A percentile compares a stretch with the other conserved stretches of the same genome.
phyloP scores from a whole-genome alignment of 176 grass and related monocot species.

The Musa itinerans region DNA sequence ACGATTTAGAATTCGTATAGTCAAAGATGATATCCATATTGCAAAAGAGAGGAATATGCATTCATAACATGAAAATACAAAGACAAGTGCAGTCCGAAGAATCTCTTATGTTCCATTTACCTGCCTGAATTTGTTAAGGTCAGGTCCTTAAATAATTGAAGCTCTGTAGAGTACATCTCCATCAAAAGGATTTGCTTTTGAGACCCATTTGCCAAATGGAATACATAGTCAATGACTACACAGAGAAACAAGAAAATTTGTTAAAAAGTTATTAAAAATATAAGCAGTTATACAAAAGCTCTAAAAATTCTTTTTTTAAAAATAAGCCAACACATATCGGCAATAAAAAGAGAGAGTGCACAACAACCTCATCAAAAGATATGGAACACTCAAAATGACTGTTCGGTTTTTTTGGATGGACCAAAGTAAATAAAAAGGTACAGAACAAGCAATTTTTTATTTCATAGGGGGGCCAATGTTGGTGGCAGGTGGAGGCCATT shows the following conservation, averaged over 20 bases:
- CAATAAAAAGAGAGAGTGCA: not conserved
- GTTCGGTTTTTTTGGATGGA: no score
- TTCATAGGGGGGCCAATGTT: no score
- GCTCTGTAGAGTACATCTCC: conserved; percentile 91
- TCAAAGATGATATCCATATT: no score
- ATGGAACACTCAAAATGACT: no score
- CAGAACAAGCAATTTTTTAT: no score
- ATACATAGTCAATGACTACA: conserved; percentile 77
- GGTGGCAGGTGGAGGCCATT: not conserved
- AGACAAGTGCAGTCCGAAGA: conserved; percentile 2
- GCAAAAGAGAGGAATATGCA: not conserved
- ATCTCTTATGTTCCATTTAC: conserved; percentile 19
- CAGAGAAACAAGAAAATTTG: conserved; percentile 16
- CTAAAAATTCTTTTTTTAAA: not conserved
- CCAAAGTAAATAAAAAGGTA: no score
- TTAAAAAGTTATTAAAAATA: not conserved
- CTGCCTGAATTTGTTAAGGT: conserved; percentile 51
- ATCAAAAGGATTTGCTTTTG: conserved; percentile 74
- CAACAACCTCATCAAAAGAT: no score
- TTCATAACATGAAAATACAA: not conserved
- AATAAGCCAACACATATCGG: not conserved
- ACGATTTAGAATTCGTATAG: no score
- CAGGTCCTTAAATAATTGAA: conserved; percentile 82
- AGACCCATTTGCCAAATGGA: conserved; percentile 39
- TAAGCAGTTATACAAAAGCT: not conserved